These are phyloP conservation scores for Oemleria cerasiformis DNA, from an alignment of 306 rosid species.

Conservation along the genomic window DNA sequence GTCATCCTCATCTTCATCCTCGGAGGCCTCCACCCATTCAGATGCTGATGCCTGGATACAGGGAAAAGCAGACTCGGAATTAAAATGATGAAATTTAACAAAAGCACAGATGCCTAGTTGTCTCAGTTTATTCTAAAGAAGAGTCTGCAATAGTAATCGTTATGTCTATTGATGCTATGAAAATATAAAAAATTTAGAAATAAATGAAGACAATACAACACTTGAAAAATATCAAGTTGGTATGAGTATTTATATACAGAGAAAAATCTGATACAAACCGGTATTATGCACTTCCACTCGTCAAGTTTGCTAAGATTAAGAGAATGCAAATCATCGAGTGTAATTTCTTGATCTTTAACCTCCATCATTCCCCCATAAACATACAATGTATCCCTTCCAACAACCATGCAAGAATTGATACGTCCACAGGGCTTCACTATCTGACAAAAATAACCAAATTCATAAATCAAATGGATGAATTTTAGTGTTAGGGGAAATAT, in stretches of 20 bases:
- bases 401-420: conserved; percentile 85
- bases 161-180: background rate
- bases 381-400: conserved; percentile 81
- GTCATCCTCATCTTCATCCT: conserved; percentile 70
- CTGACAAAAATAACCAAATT: conserved; percentile 40
- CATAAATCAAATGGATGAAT: conserved; percentile 28
- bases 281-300: conserved; percentile 98
- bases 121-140: background rate
- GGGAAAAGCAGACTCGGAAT: conserved; percentile 28
- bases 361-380: conserved; percentile 98
- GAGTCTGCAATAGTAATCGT: background rate
- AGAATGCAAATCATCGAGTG: conserved; percentile 88
- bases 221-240: background rate
- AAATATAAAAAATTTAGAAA: background rate
- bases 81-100: conserved; percentile 21
- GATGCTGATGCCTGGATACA: conserved; percentile 70
- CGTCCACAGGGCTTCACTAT: conserved; percentile 94
- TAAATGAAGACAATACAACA: background rate
- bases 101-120: conserved; percentile 1
- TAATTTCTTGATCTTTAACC: conserved; percentile 80
- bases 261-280: conserved; percentile 52
- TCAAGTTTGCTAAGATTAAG: conserved; percentile 96
- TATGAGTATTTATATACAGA: conserved; percentile 9
- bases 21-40: conserved; percentile 95
- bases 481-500: conserved; percentile 10